A percentile compares a stretch with the other conserved stretches of the same genome.
These are phyloP conservation scores for Stromatinia cepivora DNA, from an alignment of 2,329 filamentous ascomycete genomes.

Conservation along the genomic window DNA sequence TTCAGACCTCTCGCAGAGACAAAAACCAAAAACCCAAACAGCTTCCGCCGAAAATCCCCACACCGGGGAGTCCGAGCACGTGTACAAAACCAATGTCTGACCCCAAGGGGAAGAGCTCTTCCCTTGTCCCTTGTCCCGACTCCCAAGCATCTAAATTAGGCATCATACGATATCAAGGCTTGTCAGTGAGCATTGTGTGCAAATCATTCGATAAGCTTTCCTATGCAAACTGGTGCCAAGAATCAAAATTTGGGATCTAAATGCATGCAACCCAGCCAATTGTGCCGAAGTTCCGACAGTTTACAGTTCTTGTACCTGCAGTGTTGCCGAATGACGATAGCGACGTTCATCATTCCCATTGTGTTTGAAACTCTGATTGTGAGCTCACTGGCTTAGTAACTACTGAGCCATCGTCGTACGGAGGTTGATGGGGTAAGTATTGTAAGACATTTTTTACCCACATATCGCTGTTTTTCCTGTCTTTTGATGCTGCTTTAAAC, in stretches of 20 bases:
- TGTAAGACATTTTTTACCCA: no score
- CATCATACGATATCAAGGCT: neutral
- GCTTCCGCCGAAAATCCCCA: neutral
- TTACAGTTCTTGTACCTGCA: neutral
- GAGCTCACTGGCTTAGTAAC: neutral
- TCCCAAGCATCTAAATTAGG: neutral
- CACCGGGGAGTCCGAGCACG: constrained; percentile 6
- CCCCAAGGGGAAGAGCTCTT: neutral
- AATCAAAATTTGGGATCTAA: neutral
- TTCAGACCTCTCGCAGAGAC: neutral
- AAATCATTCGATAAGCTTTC: neutral
- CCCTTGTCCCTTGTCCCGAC: neutral
- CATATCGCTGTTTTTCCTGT: no score
- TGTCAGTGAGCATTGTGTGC: neutral
- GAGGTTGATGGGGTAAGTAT: no score
- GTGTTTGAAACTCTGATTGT: neutral
- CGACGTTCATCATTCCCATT: neutral
- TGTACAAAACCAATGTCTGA: neutral
- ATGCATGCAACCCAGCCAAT: neutral
- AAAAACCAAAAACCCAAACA: neutral
- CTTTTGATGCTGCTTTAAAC: no score
- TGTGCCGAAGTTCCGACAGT: constrained; percentile 10
- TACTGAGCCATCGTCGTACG: neutral
- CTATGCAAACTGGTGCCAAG: constrained; percentile 6
- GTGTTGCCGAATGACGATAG: constrained; percentile 13